Evolutionary conservation across 495 filamentous ascomycete species (phyloP).

Genomic region (Xylaria grammica): DNA sequence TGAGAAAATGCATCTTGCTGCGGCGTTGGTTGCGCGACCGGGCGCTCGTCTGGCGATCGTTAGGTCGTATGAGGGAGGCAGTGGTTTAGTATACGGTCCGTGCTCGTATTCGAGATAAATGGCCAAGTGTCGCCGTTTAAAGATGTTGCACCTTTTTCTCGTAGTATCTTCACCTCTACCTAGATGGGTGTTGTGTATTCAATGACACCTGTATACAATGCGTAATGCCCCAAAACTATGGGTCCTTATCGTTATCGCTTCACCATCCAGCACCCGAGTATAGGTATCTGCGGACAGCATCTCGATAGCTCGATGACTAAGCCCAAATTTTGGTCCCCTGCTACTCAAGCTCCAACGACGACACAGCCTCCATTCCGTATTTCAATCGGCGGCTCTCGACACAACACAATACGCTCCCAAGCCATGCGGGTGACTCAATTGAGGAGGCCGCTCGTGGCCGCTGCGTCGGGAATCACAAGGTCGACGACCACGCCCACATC

Average conservation of each 20-base stretch:
- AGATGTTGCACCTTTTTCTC: neutral
- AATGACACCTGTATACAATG: neutral
- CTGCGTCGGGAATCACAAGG: conserved; percentile 45
- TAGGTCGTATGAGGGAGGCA: neutral
- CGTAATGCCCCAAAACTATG: conserved; percentile 1
- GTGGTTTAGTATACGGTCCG: neutral
- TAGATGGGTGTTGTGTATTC: neutral
- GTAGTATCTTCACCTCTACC: neutral
- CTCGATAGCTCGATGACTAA: conserved; percentile 42
- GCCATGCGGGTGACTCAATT: conserved; percentile 59
- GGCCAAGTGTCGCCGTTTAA: conserved; percentile 10
- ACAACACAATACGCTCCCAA: conserved; percentile 11
- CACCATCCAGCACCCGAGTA: neutral
- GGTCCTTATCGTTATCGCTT: conserved; percentile 42
- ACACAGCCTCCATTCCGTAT: neutral
- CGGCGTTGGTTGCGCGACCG: neutral
- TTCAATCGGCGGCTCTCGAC: neutral
- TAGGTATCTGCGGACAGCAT: neutral
- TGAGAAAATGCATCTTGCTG: conserved; percentile 16
- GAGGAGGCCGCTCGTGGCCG: conserved; percentile 56
- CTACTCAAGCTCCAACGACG: conserved; percentile 17
- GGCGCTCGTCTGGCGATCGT: neutral
- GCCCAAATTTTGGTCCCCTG: conserved; percentile 44
- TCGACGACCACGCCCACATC: conserved; percentile 29
- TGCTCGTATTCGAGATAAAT: neutral